phyloP scores from a whole-genome alignment of 768 basidiomycete species.

The Butyriboletus loyo region DNA sequence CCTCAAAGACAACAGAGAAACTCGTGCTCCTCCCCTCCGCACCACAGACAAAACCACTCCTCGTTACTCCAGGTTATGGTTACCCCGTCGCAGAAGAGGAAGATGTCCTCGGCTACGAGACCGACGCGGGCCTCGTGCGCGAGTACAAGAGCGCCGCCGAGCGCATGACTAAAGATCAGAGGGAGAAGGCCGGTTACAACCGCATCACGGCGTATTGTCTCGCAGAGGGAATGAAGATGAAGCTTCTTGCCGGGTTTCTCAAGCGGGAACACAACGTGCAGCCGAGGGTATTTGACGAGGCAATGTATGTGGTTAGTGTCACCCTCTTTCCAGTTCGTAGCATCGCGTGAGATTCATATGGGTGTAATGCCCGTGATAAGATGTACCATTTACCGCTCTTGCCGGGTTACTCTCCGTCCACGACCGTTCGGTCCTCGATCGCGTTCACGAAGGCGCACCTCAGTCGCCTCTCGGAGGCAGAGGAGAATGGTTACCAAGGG shows the following conservation, averaged over 20 bases:
- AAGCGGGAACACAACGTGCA: conserved; percentile 92
- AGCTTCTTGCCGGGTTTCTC: conserved; percentile 76
- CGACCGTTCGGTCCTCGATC: conserved; percentile 83
- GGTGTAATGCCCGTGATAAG: conserved; percentile 35
- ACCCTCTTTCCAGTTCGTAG: not conserved
- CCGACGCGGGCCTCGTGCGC: conserved; percentile 55
- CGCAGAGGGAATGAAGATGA: conserved; percentile 83
- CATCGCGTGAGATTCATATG: not conserved
- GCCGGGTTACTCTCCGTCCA: conserved; percentile 84
- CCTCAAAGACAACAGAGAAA: conserved; percentile 88
- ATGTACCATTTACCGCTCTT: conserved; percentile 90
- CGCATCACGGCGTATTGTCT: conserved; percentile 89
- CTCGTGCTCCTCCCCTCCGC: conserved; percentile 88
- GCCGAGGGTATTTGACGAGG: conserved; percentile 88
- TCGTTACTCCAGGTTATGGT: conserved; percentile 14
- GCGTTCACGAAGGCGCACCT: conserved; percentile 57
- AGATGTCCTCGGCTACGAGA: conserved; percentile 58
- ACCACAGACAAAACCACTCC: conserved; percentile 78
- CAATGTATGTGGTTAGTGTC: conserved; percentile 78
- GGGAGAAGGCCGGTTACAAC: conserved; percentile 76
- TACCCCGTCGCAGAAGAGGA: conserved; percentile 36
- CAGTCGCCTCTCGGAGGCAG: conserved; percentile 75
- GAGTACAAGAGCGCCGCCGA: conserved; percentile 86
- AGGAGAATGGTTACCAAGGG: conserved; percentile 87
- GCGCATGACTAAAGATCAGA: conserved; percentile 82